Base-by-base conservation (phyloP, 2,329 filamentous ascomycete species). In the Endoconidiophora polonica region DNA sequence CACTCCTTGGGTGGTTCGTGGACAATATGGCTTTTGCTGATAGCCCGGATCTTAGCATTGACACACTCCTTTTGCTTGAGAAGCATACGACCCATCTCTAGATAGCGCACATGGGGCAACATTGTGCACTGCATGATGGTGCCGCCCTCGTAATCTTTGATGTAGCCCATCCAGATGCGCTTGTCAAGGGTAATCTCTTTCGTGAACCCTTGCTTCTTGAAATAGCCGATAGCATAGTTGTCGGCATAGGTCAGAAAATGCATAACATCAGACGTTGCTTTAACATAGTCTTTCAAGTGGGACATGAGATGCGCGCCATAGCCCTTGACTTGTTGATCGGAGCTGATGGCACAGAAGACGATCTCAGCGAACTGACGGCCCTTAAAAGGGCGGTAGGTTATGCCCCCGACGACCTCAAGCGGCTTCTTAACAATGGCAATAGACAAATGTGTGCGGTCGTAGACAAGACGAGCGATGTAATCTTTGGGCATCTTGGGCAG, bases 121-220 rank as follows among this genome's bases (percentile, higher is more conserved):
- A 98, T 96, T 48, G 83, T 86, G 61, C 91, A 98, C 67, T 98
- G 91, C 91, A 98, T 98, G 54, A 98, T 94, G 0, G 91, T 98
- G 52, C 91, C 91, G 52, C 91, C 91, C 66, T 98, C 91, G 63
- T 98, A 98, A 63, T 98, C 91, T 63, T 98, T 98, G 69, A 98
- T 98, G 60, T 96, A 98, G 2, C 91, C 91, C 91, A 96, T 96
- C 91, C 91, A 98, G 3, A 86, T 81, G 2, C 81, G 79, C 59
- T 81, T 83, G 53, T 91, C 84, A 1, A 98, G 76, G 0, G 88
- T 94, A 56, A 98, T 96, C 59, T 98, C 90, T 63, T 98, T 98
- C 1, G 91, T 96, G 61, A 98, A 98, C 0, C 91, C 91, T 63
- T 98, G 91, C 63, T 98, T 98, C 65, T 96, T 94, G 66, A 98